Evolutionary conservation across 2,329 filamentous ascomycete species (phyloP).

Genomic region (Dothiorella sarmentorum): DNA sequence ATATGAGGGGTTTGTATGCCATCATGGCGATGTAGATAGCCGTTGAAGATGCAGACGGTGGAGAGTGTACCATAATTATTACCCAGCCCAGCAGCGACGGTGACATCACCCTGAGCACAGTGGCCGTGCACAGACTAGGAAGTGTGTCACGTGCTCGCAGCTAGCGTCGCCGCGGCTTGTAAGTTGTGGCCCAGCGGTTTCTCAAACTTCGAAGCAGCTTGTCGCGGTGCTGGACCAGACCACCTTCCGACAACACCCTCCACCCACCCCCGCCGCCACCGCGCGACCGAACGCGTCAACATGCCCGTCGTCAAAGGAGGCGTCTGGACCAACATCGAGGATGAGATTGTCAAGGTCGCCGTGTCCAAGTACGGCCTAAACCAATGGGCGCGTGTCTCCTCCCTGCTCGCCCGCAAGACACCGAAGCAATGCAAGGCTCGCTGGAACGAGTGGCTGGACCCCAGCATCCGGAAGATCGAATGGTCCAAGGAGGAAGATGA

Average conservation of each 20-base stretch:
- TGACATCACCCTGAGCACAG: not conserved
- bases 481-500: conserved; percentile 99
- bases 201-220: conserved; percentile 17
- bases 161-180: not conserved
- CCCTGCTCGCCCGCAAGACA: conserved; percentile 92
- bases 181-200: too few relatives aligned
- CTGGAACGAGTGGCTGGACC: conserved; percentile 98
- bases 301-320: conserved; percentile 67
- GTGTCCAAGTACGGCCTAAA: conserved; percentile 44
- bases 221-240: not conserved
- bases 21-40: not conserved
- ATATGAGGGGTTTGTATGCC: not conserved
- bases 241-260: conserved; percentile 19
- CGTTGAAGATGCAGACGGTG: too few relatives aligned
- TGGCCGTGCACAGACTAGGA: not conserved
- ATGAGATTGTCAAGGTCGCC: conserved; percentile 90
- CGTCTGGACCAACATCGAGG: conserved; percentile 70
- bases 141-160: not conserved
- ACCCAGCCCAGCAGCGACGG: not conserved
- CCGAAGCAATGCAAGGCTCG: conserved; percentile 98
- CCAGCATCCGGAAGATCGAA: conserved; percentile 96
- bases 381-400: conserved; percentile 98
- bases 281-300: conserved; percentile 22
- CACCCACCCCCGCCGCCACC: conserved; percentile 20
- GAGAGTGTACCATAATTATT: not conserved